Evolutionary conservation across 805 yeast species (phyloP), one percentile per base, ranked within the genome.

Genomic region (Starmerella floris): DNA sequence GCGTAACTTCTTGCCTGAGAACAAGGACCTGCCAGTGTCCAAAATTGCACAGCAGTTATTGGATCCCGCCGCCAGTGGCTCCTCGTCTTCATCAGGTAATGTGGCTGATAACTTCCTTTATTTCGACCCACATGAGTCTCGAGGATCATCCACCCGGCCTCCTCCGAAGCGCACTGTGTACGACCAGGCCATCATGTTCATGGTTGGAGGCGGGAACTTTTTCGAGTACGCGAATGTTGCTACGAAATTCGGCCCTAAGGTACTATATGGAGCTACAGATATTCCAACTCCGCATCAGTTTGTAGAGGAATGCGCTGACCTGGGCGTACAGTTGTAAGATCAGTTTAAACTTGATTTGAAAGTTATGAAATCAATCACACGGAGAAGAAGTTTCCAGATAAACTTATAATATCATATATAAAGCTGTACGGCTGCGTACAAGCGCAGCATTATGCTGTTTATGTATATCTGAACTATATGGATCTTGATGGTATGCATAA

Each of bases 131-230:
- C 77, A 75, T 53, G 64, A 72, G 37, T 77, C 83, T 2, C 73
- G 97, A 51, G 97, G 97, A 3, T 79, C 93, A 5, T 87, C 80
- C 54, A 77, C 94, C 3, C 77, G 80, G 53, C 88, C 87, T 30
- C 51, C 50, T 13, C 96, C 96, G 30, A 80, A 76, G 60, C 75
- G 94, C 56, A 82, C 79, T 51, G 66, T 78, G 10, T 84, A 83
- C 60, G 76, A 76, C 45, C 91, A 84, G 51, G 76, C 93, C 1
- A 65, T 83, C 39, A 94, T 91, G 19, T 91, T 91, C 60, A 83
- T 87, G 40, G 87, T 91, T 43, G 99, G 98, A 22, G 98, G 98
- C 28, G 97, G 97, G 37, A 87, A 83, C 61, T 91, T 85, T 59
- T 65, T 83, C 49, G 99, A 91, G 64, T 91, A 88, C 59, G 93